Evolutionary conservation across 352 stramenopile species (phyloP), one percentile per base, ranked within the genome.

Genomic region (Phytophthora sansomeana): DNA sequence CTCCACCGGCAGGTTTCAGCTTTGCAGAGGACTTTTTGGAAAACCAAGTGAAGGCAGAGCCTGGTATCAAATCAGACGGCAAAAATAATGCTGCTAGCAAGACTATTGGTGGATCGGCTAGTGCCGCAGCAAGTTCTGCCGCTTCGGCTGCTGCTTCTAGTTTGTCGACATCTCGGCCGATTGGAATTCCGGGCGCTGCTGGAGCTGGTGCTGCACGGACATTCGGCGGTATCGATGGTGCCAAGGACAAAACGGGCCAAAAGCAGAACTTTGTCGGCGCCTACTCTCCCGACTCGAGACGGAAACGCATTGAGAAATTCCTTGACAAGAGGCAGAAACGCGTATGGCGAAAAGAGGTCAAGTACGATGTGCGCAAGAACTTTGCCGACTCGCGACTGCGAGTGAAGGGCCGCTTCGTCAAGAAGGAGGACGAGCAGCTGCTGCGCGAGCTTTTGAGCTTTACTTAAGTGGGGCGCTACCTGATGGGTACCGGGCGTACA

Each of bases 351-450:
- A 98, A 98, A 74, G 84, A 93, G 53, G 96, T 99, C 38, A 98
- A 99, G 77, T 99, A 99, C 67, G 96, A 99, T 75, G 96, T 99
- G 33, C 83, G 97, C 8, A 99, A 99, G 74, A 99, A 98, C 63
- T 99, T 99, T 91, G 97, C 97, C 17, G 97, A 99, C 78, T 98
- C 93, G 69, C 81, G 97, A 64, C 70, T 99, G 60, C 83, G 97
- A 35, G 97, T 99, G 8, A 99, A 99, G 75, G 94, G 97, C 11
- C 85, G 96, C 3, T 99, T 99, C 69, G 96, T 99, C 16, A 99
- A 98, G 65, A 99, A 99, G 63, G 96, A 99, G 75, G 97, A 99
- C 69, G 91, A 97, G 67, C 84, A 97, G 56, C 59, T 97, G 52
- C 68, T 97, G 69, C 85, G 90, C 10, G 85, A 93, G 65, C 61